Percentiles rank a stretch among this genome's conserved stretches.
phyloP scores from a whole-genome alignment of 768 basidiomycete genomes.

The Termitomyces sp. region DNA sequence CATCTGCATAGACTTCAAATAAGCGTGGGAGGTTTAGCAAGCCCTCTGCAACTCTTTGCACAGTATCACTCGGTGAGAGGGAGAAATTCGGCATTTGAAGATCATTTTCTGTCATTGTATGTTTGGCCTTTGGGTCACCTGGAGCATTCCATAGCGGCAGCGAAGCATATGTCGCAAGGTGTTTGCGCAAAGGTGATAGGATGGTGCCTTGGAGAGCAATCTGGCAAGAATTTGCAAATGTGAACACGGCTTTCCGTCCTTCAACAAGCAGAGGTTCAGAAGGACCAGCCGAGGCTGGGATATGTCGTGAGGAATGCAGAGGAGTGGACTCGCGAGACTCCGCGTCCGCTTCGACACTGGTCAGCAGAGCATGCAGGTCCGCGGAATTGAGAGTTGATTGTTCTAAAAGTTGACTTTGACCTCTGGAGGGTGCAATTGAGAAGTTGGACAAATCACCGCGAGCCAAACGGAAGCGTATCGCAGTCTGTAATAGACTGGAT shows the following conservation, averaged over 20 bases:
- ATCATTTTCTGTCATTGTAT: conserved; percentile 40
- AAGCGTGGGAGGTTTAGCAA: conserved; percentile 87
- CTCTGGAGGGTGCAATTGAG: conserved; percentile 54
- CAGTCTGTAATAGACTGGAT: conserved; percentile 50
- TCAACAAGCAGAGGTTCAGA: conserved; percentile 43
- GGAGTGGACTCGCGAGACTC: conserved; percentile 16
- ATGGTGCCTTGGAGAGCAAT: conserved; percentile 75
- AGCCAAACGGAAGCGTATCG: conserved; percentile 51
- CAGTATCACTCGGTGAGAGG: conserved; percentile 81
- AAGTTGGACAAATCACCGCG: conserved; percentile 48
- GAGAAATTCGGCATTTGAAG: conserved; percentile 88
- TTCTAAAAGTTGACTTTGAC: conserved; percentile 67
- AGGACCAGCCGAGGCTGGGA: conserved; percentile 20
- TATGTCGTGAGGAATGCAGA: conserved; percentile 23
- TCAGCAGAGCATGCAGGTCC: conserved; percentile 62
- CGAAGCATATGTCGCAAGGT: conserved; percentile 66
- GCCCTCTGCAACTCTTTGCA: conserved; percentile 90
- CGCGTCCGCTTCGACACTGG: conserved; percentile 41
- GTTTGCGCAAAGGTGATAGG: conserved; percentile 71
- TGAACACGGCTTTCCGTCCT: conserved; percentile 48
- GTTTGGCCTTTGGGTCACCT: conserved; percentile 42
- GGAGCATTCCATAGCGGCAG: conserved; percentile 60
- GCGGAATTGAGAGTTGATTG: conserved; percentile 83
- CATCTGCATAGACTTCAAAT: conserved; percentile 91
- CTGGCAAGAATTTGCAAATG: conserved; percentile 73